These are phyloP conservation scores for Tephrocybe sp. DNA, from an alignment of 768 basidiomycete species.

Conservation along the genomic window DNA sequence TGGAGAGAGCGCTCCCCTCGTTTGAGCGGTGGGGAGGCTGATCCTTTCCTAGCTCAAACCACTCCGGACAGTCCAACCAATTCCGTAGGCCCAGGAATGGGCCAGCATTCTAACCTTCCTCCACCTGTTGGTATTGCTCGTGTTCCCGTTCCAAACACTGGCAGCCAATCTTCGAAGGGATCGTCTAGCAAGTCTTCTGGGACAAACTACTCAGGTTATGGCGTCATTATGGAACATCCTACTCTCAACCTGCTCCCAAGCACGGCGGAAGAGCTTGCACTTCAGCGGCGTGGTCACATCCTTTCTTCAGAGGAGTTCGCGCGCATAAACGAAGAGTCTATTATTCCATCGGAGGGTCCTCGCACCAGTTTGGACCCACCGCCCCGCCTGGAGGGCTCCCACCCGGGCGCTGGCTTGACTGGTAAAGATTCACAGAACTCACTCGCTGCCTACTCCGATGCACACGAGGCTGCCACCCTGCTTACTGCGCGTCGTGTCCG, in stretches of 20 bases:
- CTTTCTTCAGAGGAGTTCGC: slow-evolving; percentile 36
- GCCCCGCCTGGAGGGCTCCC: slow-evolving; percentile 34
- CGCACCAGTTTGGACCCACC: slow-evolving; percentile 24
- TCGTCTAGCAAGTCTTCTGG: slow-evolving; percentile 39
- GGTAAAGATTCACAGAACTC: no score
- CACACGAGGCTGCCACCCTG: slow-evolving; percentile 45
- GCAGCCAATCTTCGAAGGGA: slow-evolving; percentile 36
- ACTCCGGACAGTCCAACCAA: slow-evolving; percentile 16
- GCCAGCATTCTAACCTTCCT: slow-evolving; percentile 20
- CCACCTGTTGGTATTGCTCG: slow-evolving; percentile 30
- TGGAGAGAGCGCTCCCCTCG: slow-evolving; percentile 66
- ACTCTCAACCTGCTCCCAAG: slow-evolving; percentile 34
- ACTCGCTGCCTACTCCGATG: slow-evolving; percentile 34
- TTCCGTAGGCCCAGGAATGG: slow-evolving; percentile 18
- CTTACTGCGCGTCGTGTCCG: slow-evolving; percentile 51
- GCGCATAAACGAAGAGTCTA: slow-evolving; percentile 34
- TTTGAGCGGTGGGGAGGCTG: slow-evolving; percentile 66
- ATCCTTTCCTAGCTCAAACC: slow-evolving; percentile 55
- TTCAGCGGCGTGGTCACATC: slow-evolving; percentile 30
- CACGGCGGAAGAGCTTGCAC: slow-evolving; percentile 30
- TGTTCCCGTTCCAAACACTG: slow-evolving; percentile 37
- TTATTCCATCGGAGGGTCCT: slow-evolving; percentile 26
- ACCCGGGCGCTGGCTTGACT: slow-evolving; percentile 16
- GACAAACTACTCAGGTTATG: slow-evolving; percentile 43
- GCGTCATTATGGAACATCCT: slow-evolving; percentile 39